Conservation (phyloP, 148 eudicot genomes). For the Pouteria glomerata region DNA sequence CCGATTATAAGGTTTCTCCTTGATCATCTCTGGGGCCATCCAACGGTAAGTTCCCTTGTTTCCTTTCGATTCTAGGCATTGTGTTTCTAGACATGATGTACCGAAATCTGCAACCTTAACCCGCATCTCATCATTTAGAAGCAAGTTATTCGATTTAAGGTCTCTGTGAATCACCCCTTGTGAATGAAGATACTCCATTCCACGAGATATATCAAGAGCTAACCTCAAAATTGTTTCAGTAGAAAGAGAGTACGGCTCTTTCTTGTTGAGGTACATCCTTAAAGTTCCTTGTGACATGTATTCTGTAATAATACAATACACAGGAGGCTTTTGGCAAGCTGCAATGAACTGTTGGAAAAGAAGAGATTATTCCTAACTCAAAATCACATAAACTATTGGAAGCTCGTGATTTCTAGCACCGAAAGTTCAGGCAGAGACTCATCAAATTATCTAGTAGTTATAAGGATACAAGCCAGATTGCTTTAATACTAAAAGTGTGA, state of each 20-base stretch:
- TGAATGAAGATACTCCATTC: conserved; percentile 95
- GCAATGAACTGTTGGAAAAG: conserved; percentile 76
- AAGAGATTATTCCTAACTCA: neutral
- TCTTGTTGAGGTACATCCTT: conserved; percentile 96
- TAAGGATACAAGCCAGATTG: too few species aligned
- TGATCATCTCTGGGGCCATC: conserved; percentile 99
- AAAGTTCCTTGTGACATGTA: conserved; percentile 99
- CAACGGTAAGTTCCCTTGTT: conserved; percentile 96
- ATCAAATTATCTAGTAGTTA: neutral
- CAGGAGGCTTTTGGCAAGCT: conserved; percentile 96
- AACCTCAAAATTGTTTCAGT: conserved; percentile 72
- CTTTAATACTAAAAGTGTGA: neutral
- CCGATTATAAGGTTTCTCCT: conserved; percentile 75
- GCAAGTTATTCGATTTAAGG: conserved; percentile 83
- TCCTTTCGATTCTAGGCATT: conserved; percentile 73
- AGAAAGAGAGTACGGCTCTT: conserved; percentile 93
- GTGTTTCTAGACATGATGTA: conserved; percentile 91
- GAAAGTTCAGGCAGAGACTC: neutral
- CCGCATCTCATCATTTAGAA: conserved; percentile 90
- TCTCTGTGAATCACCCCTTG: conserved; percentile 98
- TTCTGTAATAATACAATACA: conserved; percentile 92
- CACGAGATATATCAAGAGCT: conserved; percentile 94
- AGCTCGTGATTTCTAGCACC: neutral
- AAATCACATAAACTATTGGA: neutral
- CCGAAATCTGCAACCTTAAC: conserved; percentile 98